Evolutionary conservation across 352 stramenopile genomes (phyloP), one percentile per base, ranked within the genome.

Genomic region (Pythium volutum): DNA sequence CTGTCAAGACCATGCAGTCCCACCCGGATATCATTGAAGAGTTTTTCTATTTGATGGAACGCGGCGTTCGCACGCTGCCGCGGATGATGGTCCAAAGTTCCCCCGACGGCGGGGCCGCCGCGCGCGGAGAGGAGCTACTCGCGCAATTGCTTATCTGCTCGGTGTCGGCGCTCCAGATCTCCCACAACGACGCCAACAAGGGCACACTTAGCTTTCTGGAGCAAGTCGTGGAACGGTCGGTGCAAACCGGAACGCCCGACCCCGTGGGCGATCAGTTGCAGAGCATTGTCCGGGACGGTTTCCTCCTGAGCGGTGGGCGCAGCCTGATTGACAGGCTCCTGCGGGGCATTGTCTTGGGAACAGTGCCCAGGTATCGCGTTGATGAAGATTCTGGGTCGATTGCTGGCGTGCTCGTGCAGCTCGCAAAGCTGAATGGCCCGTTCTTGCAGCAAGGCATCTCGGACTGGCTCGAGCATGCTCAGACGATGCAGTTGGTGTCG

Each of bases 11-110:
- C 57, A 93, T 77, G 74, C 89, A 75, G 58, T 69, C 69, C 59
- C 81, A 97, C 62, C 96, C 93, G 12, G 94, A 98, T 68, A 85
- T 98, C 31, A 85, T 98, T 10, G 96, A 98, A 70, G 96, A 98
- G 71, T 97, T 98, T 45, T 98, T 98, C 66, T 98, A 91, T 71
- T 71, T 98, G 31, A 93, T 97, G 73, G 88, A 96, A 47, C 83
- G 92, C 22, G 88, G 93, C 47, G 76, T 98, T 11, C 84, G 79
- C 34, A 86, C 84, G 56, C 87, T 96, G 34, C 93, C 93, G 0
- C 77, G 87, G 41, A 71, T 84, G 18, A 69, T 97, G 4, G 71
- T 89, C 10, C n/a, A 58, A 27, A 68, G 71, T 45, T 22, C 14
- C 15, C 56, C 70, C 7, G 46, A 41, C 9, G 31, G 46, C 15